Evolutionary conservation across 495 filamentous ascomycete species (phyloP), one percentile per base, ranked within the genome.

Genomic region (Penicillium antarcticum): DNA sequence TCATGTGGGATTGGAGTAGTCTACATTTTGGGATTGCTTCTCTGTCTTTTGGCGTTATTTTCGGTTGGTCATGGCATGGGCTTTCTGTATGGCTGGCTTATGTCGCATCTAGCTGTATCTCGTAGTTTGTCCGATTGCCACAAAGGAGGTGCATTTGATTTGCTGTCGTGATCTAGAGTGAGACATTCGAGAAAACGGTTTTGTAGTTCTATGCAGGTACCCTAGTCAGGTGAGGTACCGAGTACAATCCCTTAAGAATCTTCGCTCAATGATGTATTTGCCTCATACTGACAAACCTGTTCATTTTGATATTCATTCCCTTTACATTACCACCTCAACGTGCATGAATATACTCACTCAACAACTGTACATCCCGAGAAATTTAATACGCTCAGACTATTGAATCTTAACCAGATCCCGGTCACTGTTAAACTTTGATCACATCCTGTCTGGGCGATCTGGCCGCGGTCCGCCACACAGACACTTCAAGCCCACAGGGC

Each of bases 361-460:
- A 39, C 37, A 42, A 56, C 29, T 42, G 51, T 36, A 51, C 29
- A n/a, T 11, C 17, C 0, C n/a, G 36, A 17, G 47, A 10, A 40
- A 56, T 19, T 46, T 34, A n/a, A 47, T 38, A 47, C 16, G 53
- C 38, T 51, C 16, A 12, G 21, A 42, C 48, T 56, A 48, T 52
- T 52, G 48, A 52, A 56, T 51, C 48, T 52, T 51, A 36, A 45
- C 3, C 13, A 12, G 38, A 18, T 41, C 17, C 38, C 13, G 38
- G 3, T 18, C 18, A 3, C 18, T 13, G 38, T 23, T 21, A 11
- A 18, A 41, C 12, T 21, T 23, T 21, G 23, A 41, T 23, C 38
- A 14, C 10, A 36, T 18, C 18, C 5, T 4, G 9, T 23, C 10
- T 11, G 26, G 26, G 5, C 16, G 38, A 18, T n/a, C 38, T 41